phyloP scores from a whole-genome alignment of 2,329 filamentous ascomycete genomes.

The Aspergillus fructus region DNA sequence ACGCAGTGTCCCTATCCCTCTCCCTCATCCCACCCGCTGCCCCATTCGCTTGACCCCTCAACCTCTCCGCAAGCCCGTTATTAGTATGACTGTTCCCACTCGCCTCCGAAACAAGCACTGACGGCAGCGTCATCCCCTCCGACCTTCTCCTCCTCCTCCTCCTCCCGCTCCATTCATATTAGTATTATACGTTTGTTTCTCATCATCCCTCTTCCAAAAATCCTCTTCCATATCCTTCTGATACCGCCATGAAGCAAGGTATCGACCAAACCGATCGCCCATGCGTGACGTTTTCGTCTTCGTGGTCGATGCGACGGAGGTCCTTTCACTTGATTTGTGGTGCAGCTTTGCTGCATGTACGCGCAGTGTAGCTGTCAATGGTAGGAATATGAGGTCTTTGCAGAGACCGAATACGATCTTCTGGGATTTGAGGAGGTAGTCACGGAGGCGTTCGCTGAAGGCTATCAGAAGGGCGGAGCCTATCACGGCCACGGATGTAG shows the following conservation, averaged over 20 bases:
- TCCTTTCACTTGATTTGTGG: slow-evolving; percentile 1
- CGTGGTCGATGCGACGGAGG: background rate
- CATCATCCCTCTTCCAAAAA: slow-evolving; percentile 31
- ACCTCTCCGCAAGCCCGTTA: slow-evolving; percentile 13
- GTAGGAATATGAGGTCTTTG: slow-evolving; percentile 24
- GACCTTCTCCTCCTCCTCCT: background rate
- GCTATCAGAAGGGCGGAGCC: slow-evolving; percentile 53
- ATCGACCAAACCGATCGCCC: slow-evolving; percentile 25
- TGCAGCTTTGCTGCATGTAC: background rate
- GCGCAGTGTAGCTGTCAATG: slow-evolving; percentile 16
- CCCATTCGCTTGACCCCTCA: background rate
- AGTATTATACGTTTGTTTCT: slow-evolving; percentile 7
- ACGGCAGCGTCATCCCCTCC: slow-evolving; percentile 4
- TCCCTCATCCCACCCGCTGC: background rate
- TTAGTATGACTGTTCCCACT: slow-evolving; percentile 5
- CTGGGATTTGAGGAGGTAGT: slow-evolving; percentile 22
- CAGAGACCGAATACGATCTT: slow-evolving; percentile 23
- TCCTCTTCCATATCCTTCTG: slow-evolving; percentile 28
- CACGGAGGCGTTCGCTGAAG: slow-evolving; percentile 46
- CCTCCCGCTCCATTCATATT: background rate
- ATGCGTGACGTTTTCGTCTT: slow-evolving; percentile 22
- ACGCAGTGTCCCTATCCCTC: background rate
- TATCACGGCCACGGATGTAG: slow-evolving; percentile 54
- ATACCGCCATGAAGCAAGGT: slow-evolving; percentile 23
- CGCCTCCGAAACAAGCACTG: slow-evolving; percentile 12